Base-by-base conservation (phyloP, 2,329 filamentous ascomycete species). In the Beauveria australis region DNA sequence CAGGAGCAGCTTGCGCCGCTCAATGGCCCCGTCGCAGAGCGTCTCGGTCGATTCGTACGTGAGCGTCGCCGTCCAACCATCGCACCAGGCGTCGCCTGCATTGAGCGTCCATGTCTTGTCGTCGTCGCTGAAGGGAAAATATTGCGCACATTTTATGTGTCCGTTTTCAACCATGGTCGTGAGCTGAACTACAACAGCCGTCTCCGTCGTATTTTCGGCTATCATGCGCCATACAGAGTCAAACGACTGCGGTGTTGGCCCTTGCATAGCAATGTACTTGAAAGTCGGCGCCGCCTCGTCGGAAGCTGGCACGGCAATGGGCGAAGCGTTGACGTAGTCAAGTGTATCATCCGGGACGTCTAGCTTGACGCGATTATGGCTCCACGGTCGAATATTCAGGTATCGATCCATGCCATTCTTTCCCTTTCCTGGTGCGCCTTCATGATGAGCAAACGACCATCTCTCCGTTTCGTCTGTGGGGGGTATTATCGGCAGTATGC, bases 141-240 rank as follows among this genome's bases (percentile, higher is more conserved):
- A 99, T 49, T 88, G 89, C 66, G 84, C 91, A 74, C 93, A 97
- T 73, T 97, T 96, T 73, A 95, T 85, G 68, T 83, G 78, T 61
- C 84, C 82, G 37, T 82, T 80, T 73, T 97, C 93, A 69, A 89
- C 81, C 28, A 91, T 93, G 71, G 92, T 91, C 2, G 93, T 99
- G 64, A 99, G 83, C 90, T 97, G 97, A 61, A 97, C 87, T 58
- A 97, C 88, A 61, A 97, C 91, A 1, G 86, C 91, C 2, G 88
- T 85, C 51, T 87, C 85, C 28, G 76, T 70, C 56, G 81, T 73
- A 73, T 95, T 91, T 68, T 95, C 87, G 71, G 90, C 89, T 41
- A 97, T 80, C 94, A 99, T 99, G 70, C 94, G 90, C 90, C 93
- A 99, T 65, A 96, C 89, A 70, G 96, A 91, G 66, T 87, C 84